These are phyloP conservation scores for Kodamaea restingae DNA, from an alignment of 805 yeast genomes.

Conservation along the genomic window DNA sequence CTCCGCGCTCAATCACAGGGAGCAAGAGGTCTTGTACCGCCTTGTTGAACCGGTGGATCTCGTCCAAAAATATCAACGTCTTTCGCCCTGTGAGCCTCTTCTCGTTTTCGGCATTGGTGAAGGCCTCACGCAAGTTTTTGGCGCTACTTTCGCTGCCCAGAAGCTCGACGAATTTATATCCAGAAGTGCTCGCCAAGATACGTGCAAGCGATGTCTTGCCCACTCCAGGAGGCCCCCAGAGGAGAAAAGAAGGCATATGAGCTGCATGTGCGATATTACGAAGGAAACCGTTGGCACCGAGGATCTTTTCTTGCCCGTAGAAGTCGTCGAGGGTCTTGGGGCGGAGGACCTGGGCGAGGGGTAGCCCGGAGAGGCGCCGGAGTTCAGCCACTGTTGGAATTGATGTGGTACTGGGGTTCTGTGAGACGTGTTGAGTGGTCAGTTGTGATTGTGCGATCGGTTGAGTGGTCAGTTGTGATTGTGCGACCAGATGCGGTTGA, in stretches of 20 bases:
- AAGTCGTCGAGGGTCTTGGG: conserved; percentile 38
- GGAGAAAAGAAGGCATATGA: conserved; percentile 36
- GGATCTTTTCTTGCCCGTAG: conserved; percentile 39
- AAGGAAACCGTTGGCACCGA: conserved; percentile 34
- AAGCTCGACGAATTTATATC: conserved; percentile 34
- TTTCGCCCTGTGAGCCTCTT: conserved; percentile 29
- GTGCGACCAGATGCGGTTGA: too few species aligned
- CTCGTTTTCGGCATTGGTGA: conserved; percentile 35
- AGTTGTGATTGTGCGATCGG: too few species aligned
- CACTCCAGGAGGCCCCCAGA: conserved; percentile 45
- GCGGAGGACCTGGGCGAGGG: conserved; percentile 39
- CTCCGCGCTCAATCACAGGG: conserved; percentile 41
- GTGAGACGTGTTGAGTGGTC: conserved; percentile 4
- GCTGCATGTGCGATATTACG: conserved; percentile 32
- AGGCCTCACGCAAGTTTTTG: conserved; percentile 33
- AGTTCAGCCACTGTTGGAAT: too few species aligned
- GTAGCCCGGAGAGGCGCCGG: conserved; percentile 20
- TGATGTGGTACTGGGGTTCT: conserved; percentile 13
- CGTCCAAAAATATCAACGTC: conserved; percentile 37
- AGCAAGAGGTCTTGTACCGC: conserved; percentile 40
- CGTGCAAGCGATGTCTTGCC: conserved; percentile 43
- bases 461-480: too few species aligned
- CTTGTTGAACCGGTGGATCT: conserved; percentile 42
- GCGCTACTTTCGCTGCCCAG: conserved; percentile 39
- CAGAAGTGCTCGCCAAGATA: conserved; percentile 31